Conservation (phyloP, 768 basidiomycete species). For the Trichaptum fuscoviolaceum region DNA sequence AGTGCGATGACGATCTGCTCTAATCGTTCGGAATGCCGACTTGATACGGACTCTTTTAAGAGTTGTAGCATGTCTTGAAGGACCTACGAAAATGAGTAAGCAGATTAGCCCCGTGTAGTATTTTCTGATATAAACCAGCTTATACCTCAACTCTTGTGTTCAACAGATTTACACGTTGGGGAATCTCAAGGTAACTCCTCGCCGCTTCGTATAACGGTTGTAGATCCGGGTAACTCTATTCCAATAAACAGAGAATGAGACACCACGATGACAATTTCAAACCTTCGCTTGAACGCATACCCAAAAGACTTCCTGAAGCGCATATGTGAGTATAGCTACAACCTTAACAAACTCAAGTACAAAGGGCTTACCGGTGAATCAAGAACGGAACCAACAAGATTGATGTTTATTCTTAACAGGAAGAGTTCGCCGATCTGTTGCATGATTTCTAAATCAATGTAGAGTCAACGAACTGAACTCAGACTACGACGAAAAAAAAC, state of each 20-base stretch:
- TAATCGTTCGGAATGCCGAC: conserved; percentile 82
- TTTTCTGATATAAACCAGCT: conserved; percentile 12
- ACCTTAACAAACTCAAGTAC: neutral
- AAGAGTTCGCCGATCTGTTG: conserved; percentile 95
- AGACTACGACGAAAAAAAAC: conserved; percentile 3
- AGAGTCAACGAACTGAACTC: conserved; percentile 8
- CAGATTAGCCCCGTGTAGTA: conserved; percentile 7
- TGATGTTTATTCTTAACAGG: conserved; percentile 89
- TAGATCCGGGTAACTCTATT: conserved; percentile 86
- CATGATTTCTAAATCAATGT: conserved; percentile 74
- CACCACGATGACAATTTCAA: neutral
- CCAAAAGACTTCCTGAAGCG: conserved; percentile 85
- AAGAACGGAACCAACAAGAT: conserved; percentile 92
- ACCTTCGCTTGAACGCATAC: conserved; percentile 34
- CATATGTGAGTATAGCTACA: conserved; percentile 4
- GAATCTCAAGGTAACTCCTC: conserved; percentile 90
- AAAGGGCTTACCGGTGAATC: conserved; percentile 76
- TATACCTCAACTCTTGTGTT: conserved; percentile 89
- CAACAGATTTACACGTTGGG: conserved; percentile 86
- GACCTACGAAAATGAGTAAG: conserved; percentile 39
- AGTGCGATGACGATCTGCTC: conserved; percentile 91
- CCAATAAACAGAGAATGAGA: conserved; percentile 5
- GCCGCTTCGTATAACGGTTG: conserved; percentile 94
- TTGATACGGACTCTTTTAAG: conserved; percentile 91
- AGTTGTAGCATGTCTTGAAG: conserved; percentile 96